A percentile compares a stretch with the other conserved stretches of the same genome.
Evolutionary conservation across 1,284 basidiomycete genomes (phyloP).

Genomic region (Fereydounia khargensis): DNA sequence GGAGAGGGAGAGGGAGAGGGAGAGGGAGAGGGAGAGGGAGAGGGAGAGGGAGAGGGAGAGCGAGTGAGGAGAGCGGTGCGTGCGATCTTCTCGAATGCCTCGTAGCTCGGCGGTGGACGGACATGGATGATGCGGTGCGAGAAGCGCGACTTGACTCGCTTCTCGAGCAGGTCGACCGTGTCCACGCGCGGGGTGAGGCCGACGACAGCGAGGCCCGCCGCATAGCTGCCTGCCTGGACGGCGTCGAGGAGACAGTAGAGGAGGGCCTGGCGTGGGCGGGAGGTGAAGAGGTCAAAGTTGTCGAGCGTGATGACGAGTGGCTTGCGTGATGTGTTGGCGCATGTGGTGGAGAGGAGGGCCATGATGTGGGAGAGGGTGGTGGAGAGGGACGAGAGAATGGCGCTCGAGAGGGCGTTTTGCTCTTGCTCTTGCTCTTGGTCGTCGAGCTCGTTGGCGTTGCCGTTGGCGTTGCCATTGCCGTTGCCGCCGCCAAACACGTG

Average conservation of each 20-base stretch:
- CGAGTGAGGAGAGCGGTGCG: constrained; percentile 14
- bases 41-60: background rate
- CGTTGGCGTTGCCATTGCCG: constrained; percentile 7
- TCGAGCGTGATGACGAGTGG: constrained; percentile 50
- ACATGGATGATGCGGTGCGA: constrained; percentile 50
- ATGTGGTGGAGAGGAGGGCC: constrained; percentile 32
- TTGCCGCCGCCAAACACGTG: constrained; percentile 22
- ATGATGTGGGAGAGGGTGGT: constrained; percentile 46
- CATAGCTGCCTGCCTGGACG: constrained; percentile 50
- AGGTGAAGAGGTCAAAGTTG: constrained; percentile 49
- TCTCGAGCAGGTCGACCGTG: constrained; percentile 49
- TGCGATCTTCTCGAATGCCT: constrained; percentile 25
- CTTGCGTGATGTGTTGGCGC: constrained; percentile 6
- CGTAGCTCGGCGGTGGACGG: constrained; percentile 19
- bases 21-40: background rate
- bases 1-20: background rate
- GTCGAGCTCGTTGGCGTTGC: constrained; percentile 2
- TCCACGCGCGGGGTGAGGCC: constrained; percentile 47
- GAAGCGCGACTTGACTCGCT: constrained; percentile 54
- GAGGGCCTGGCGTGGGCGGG: constrained; percentile 47
- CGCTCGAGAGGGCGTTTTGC: constrained; percentile 15
- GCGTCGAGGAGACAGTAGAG: constrained; percentile 55
- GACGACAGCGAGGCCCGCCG: constrained; percentile 44
- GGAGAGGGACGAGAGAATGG: constrained; percentile 28
- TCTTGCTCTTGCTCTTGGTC: constrained; percentile 20